Evolutionary conservation across 331 rosid species (phyloP), one percentile per base, ranked within the genome.

Genomic region (Telfairia occidentalis): DNA sequence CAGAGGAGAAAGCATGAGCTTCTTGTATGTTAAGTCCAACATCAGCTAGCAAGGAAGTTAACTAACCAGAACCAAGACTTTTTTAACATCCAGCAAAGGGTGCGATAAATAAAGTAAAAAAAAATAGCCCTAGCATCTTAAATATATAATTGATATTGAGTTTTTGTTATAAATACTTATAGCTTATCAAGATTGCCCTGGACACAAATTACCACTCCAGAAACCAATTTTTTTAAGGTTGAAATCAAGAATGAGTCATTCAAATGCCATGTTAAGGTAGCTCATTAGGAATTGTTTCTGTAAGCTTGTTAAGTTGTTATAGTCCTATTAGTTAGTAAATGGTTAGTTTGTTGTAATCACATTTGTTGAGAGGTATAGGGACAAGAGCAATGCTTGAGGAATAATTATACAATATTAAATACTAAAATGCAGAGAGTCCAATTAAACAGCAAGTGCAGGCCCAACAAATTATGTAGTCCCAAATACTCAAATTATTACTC

Each of bases 1-100:
- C 85, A 67, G 99, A 92, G 46, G 99, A 95, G 85, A 95, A 95
- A 13, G 97, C 99, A 85, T 95, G 99, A 78, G 99, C 99, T 90
- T 95, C 99, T 87, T 89, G 97, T 85, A 95, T 95, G 88, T 95
- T 95, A 66, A 95, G 88, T 69, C 96, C 97, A 79, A 92, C 77
- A 77, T 95, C 99, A 80, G 96, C 90, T 77, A 95, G 94, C 71
- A 95, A 74, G 45, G 81, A 85, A 79, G 99, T 95, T 84, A 95
- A 85, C 99, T 95, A 94, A 76, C 64, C 86, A 78, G 77, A 54
- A 83, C 79, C 60, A 40, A 58, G 35, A 45, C 69, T 28, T 63
- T 63, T 21, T 16, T 16, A 37, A 79, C 63, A 81, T 48, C 24
- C 7, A 64, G 74, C 61, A 79, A 80, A 49, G 74, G 35, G 83